Evolutionary conservation across 176 grass and related monocot genomes (phyloP).

Genomic region (Stipa capillata): DNA sequence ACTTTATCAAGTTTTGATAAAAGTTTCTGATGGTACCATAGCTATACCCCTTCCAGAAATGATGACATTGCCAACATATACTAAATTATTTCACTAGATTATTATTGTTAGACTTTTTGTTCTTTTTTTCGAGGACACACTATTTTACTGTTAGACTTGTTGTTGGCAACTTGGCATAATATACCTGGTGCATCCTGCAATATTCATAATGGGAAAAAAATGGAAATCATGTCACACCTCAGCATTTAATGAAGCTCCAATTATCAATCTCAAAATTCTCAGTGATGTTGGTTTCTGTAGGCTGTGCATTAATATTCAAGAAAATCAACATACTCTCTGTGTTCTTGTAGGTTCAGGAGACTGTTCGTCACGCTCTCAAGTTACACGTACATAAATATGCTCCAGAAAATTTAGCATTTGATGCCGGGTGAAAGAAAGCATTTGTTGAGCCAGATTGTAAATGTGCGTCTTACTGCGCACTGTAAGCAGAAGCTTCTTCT

Average conservation of each 20-base stretch:
- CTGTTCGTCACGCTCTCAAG: constrained; percentile 56
- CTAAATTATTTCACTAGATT: background rate
- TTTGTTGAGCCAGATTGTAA: background rate
- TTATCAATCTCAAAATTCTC: background rate
- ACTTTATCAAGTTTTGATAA: background rate
- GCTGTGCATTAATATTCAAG: background rate
- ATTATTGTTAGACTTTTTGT: background rate
- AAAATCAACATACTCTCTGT: background rate
- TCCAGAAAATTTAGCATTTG: constrained; percentile 18
- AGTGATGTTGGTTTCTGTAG: background rate
- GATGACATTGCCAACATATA: background rate
- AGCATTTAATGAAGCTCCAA: background rate
- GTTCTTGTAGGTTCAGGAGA: constrained; percentile 51
- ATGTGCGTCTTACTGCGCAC: background rate
- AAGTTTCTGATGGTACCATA: background rate
- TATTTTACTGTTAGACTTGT: background rate
- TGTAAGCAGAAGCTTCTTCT: background rate
- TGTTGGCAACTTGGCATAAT: background rate
- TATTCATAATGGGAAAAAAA: background rate
- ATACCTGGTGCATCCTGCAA: background rate
- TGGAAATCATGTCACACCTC: background rate
- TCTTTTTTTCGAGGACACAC: background rate
- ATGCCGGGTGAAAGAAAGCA: background rate
- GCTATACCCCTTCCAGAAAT: background rate
- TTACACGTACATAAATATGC: constrained; percentile 50